Base-by-base conservation (phyloP, 495 filamentous ascomycete species). In the Tricharina praecox region DNA sequence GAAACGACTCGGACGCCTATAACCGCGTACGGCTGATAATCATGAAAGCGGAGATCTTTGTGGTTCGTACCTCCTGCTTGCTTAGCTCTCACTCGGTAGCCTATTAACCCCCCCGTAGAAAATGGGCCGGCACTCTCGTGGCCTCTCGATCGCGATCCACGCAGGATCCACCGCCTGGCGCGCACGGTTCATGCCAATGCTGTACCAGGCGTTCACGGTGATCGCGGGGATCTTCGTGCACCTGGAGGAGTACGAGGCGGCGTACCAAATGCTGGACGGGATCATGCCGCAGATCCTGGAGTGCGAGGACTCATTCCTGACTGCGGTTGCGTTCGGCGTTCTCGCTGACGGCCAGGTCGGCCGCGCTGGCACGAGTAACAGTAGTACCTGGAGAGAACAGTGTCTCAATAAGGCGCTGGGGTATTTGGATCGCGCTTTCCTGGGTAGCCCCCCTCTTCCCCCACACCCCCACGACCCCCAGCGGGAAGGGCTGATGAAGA, bases 261-360 rank as follows among this genome's bases (percentile, higher is more conserved):
- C 81, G 1, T 64, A 66, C 9, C 66, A 72, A 42, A 64, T 97
- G 43, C 59, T 93, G 11, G 72, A 77, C 45, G 75, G 76, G 23
- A 71, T 87, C 16, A 70, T 93, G 56, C 87, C 88, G n/a, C 81
- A 85, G 54, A 73, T 82, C 3, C 67, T 92, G 8, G 85, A 93
- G 62, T 73, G 75, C 26, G 79, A 80, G 49, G 75, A 84, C 43
- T 69, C 72, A 10, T 67, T 66, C 15, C 66, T 85, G 18, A 70
- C 71, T 9, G 87, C 75, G 2, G 69, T 71, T 40, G 69, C 84
- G 25, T 90, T 85, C 62, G 76, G 75, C 16, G 62, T 76, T n/a
- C 70, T 93, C 7, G 84, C 79, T 3, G 86, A 95, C 60, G 80
- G 82, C 0, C 73, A 82, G 53, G 80, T 93, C 71, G 88, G 88